phyloP scores from a whole-genome alignment of 2,329 filamentous ascomycete species.

The Myrmaecium sp. region DNA sequence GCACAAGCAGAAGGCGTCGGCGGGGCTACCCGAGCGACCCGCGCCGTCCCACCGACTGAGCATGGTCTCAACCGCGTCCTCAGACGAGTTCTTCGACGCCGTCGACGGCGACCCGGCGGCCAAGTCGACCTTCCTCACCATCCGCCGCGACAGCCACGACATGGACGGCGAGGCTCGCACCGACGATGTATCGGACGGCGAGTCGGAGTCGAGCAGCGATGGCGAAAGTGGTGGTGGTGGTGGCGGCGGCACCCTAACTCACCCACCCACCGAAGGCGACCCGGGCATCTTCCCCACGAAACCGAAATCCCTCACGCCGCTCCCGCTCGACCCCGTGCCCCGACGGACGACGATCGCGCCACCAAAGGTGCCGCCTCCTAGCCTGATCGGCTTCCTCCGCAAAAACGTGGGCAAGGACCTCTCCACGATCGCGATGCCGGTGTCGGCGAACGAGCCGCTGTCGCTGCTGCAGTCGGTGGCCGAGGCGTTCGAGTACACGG shows the following conservation, averaged over 20 bases:
- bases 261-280: constrained; percentile 15
- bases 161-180: constrained; percentile 37
- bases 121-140: constrained; percentile 53
- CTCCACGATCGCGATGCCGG: constrained; percentile 93
- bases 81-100: constrained; percentile 91
- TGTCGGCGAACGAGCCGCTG: constrained; percentile 84
- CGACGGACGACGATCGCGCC: constrained; percentile 56
- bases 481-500: constrained; percentile 81
- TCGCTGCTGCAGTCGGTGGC: constrained; percentile 78
- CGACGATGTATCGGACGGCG: constrained; percentile 30
- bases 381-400: constrained; percentile 79
- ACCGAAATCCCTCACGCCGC: constrained; percentile 57
- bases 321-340: constrained; percentile 54
- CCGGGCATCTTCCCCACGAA: constrained; percentile 52
- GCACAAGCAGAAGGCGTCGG: no score
- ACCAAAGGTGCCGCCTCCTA: constrained; percentile 67
- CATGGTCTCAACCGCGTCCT: constrained; percentile 37
- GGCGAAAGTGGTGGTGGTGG: constrained; percentile 30
- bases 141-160: constrained; percentile 52
- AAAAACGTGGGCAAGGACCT: constrained; percentile 98
- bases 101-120: constrained; percentile 34
- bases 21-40: constrained; percentile 69
- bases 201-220: constrained; percentile 48
- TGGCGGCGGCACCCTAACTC: constrained; percentile 18
- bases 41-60: constrained; percentile 36